Evolutionary conservation across 192 early-diverging fungal species (phyloP), one percentile per base, ranked within the genome.

Genomic region (Spinellus fusiger): DNA sequence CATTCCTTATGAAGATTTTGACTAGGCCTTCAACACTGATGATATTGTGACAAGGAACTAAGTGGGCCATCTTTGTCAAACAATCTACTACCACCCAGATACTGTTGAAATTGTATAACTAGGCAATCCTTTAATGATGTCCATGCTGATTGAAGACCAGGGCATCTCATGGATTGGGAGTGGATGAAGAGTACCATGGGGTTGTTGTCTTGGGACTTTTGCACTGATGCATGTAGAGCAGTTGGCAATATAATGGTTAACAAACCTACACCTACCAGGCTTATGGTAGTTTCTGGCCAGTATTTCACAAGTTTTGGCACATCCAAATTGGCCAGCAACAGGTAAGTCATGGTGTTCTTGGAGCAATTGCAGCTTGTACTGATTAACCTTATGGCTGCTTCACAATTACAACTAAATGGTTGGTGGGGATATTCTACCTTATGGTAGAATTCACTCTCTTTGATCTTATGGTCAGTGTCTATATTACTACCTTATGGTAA

Each of bases 31-130:
- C 10, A 0, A 68, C 70, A 8, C 44, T 52, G 20, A 61, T 59
- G 1, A 23, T 46, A 34, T 62, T 60, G 0, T 31, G 27, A 29
- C 51, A 58, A 0, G 62, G 23, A 6, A 68, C 25, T 37, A 74
- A 73, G n/a, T 51, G 27, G 0, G 65, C 52, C 46, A 59, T 59
- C 48, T 82, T 85, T 0, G 77, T 69, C 0, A 75, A 49, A 10
- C 66, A 35, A n/a, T 80, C 76, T 0, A 80, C 78, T 29, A 79
- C 63, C 0, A 84, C 74, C 1, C 70, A 60, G 13, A 84, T 75
- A 0, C 65, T 54, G 49, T 75, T 61, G 46, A 48, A 69, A 5
- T 57, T 16, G 47, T 7, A 1, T 58, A 57, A 1, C 15, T 12
- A 0, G 65, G 73, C 3, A 81, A 55, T 8, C 55, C 51, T 5